phyloP scores from a whole-genome alignment of 2,329 filamentous ascomycete species.

The Diaporthe amygdali region DNA sequence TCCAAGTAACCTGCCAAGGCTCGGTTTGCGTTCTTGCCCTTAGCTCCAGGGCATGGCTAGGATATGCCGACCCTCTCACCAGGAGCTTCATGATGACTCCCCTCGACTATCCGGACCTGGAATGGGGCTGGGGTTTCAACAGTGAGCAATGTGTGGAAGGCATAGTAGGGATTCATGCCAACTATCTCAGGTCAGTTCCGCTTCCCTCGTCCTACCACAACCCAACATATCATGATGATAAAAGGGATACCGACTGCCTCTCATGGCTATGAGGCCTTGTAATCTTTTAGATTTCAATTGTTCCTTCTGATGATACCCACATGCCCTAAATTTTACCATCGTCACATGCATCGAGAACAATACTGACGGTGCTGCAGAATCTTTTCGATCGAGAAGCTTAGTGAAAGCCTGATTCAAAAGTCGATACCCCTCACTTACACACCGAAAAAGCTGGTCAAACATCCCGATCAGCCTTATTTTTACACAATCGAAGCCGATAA shows the following conservation, averaged over 20 bases:
- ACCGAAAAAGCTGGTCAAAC: constrained; percentile 83
- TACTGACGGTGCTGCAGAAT: constrained; percentile 63
- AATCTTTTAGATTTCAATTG: constrained; percentile 79
- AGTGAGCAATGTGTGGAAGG: constrained; percentile 93
- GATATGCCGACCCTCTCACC: constrained; percentile 87
- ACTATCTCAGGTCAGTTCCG: constrained; percentile 76
- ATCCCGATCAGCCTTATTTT: constrained; percentile 87
- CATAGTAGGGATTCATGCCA: constrained; percentile 90
- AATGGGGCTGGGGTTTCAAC: constrained; percentile 96
- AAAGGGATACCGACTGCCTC: constrained; percentile 60
- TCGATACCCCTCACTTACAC: constrained; percentile 89
- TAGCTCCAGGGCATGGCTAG: constrained; percentile 94
- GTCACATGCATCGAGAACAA: not conserved
- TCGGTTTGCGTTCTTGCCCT: constrained; percentile 87
- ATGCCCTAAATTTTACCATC: constrained; percentile 17
- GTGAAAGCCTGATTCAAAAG: constrained; percentile 85
- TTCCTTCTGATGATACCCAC: constrained; percentile 79
- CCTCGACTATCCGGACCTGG: constrained; percentile 83
- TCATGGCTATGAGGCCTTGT: constrained; percentile 57
- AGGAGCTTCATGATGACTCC: constrained; percentile 92
- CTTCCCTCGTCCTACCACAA: constrained; percentile 36
- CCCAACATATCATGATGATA: constrained; percentile 65
- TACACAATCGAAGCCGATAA: constrained; percentile 95
- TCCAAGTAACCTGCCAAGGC: constrained; percentile 86
- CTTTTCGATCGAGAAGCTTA: constrained; percentile 86